A percentile compares a stretch with the other conserved stretches of the same genome.
phyloP scores from a whole-genome alignment of 768 basidiomycete genomes.

The Mycena galericulata region DNA sequence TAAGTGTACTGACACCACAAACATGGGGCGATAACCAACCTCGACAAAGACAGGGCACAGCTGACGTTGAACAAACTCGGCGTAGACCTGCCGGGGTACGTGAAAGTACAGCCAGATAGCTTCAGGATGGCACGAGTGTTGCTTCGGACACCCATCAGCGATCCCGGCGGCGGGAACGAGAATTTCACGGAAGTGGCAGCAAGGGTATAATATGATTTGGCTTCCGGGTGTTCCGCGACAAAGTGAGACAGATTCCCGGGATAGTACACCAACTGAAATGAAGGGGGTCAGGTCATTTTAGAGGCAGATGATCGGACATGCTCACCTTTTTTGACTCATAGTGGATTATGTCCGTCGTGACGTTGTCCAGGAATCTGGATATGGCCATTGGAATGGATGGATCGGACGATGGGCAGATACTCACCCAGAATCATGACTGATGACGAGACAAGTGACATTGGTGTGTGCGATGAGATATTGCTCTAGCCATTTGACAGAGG shows the following conservation, averaged over 20 bases:
- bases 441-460: constrained; percentile 90
- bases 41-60: constrained; percentile 93
- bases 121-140: constrained; percentile 97
- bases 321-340: constrained; percentile 92
- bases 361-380: constrained; percentile 88
- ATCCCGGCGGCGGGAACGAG: constrained; percentile 94
- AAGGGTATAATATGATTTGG: constrained; percentile 96
- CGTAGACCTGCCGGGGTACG: constrained; percentile 85
- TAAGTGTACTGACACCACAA: constrained; percentile 19
- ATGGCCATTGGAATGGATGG: constrained; percentile 13
- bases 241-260: constrained; percentile 92
- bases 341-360: constrained; percentile 97
- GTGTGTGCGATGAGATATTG: constrained; percentile 85
- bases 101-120: constrained; percentile 91
- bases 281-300: constrained; percentile 29
- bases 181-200: constrained; percentile 95
- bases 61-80: constrained; percentile 91
- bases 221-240: constrained; percentile 91
- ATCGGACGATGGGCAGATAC: constrained; percentile 40
- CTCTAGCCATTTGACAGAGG: constrained; percentile 93
- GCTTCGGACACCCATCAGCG: constrained; percentile 96
- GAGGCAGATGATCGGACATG: constrained; percentile 26
- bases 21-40: constrained; percentile 56
- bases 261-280: constrained; percentile 86
- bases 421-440: constrained; percentile 97